Percentiles rank a stretch among this genome's conserved stretches.
Evolutionary conservation across 768 basidiomycete genomes (phyloP).

Genomic region (Polyporus arcularius): DNA sequence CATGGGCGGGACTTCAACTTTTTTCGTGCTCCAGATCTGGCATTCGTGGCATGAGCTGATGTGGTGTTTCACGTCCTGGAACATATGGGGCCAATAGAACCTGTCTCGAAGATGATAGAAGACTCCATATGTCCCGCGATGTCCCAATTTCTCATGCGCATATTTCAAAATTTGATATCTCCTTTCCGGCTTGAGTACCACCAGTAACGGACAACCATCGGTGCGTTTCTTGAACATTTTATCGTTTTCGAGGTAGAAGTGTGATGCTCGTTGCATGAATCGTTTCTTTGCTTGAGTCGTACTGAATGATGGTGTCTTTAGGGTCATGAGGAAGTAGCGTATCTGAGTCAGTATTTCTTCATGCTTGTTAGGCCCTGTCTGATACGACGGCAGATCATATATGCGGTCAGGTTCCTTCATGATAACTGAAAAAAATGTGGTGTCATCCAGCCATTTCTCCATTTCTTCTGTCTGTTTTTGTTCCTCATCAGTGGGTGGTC

Average conservation of each 20-base stretch:
- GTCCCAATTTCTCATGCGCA: slow-evolving; percentile 25
- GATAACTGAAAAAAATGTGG: background rate
- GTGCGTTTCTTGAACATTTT: too few relatives aligned
- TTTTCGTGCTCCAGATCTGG: slow-evolving; percentile 18
- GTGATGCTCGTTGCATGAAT: too few relatives aligned
- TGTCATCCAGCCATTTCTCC: slow-evolving; percentile 9
- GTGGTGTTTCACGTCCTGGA: background rate
- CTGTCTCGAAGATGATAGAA: slow-evolving; percentile 3
- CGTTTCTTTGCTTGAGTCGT: too few relatives aligned
- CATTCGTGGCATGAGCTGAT: slow-evolving; percentile 23
- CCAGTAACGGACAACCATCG: background rate
- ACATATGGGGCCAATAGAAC: slow-evolving; percentile 25
- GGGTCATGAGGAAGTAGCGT: too few relatives aligned
- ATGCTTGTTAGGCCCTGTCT: too few relatives aligned
- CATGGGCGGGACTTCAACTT: slow-evolving; percentile 17
- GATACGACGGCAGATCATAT: too few relatives aligned
- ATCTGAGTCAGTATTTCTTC: too few relatives aligned
- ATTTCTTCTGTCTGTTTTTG: slow-evolving; percentile 15
- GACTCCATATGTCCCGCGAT: slow-evolving; percentile 16
- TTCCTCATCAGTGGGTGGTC: slow-evolving; percentile 20
- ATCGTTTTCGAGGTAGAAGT: too few relatives aligned
- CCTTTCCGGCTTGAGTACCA: slow-evolving; percentile 2
- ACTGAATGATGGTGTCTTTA: too few relatives aligned
- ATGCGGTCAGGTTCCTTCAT: too few relatives aligned
- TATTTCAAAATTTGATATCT: slow-evolving; percentile 11